These are phyloP conservation scores for Termitomyces sp. DNA, from an alignment of 768 basidiomycete species.

Conservation along the genomic window DNA sequence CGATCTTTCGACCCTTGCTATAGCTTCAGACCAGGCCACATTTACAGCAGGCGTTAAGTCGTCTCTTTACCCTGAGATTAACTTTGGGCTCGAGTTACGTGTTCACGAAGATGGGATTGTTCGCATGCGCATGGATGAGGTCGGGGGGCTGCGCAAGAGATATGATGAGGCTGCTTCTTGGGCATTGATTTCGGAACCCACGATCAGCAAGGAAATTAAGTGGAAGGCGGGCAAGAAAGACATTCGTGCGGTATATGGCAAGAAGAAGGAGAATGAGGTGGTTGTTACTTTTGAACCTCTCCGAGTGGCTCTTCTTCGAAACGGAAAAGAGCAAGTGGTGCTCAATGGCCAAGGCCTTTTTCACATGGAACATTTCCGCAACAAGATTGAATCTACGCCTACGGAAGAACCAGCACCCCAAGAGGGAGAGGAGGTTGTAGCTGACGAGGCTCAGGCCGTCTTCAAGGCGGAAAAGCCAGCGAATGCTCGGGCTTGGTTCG, in stretches of 20 bases:
- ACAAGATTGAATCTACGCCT: conserved; percentile 40
- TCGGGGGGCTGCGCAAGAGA: conserved; percentile 69
- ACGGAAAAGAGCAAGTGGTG: conserved; percentile 80
- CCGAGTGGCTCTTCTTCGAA: conserved; percentile 62
- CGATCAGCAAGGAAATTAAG: conserved; percentile 48
- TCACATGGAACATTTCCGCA: conserved; percentile 98
- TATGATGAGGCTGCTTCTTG: conserved; percentile 92
- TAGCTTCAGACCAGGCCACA: conserved; percentile 48
- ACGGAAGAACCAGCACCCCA: conserved; percentile 37
- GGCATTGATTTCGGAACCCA: conserved; percentile 77
- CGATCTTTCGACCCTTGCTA: conserved; percentile 46
- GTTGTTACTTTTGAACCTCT: conserved; percentile 73
- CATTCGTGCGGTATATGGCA: conserved; percentile 60
- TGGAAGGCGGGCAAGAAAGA: conserved; percentile 68
- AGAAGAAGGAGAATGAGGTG: conserved; percentile 58
- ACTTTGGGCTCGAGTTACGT: conserved; percentile 77
- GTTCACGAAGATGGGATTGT: conserved; percentile 87
- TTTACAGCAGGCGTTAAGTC: conserved; percentile 79
- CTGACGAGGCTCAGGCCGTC: conserved; percentile 44
- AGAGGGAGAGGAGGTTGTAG: conserved; percentile 37
- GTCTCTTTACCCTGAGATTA: conserved; percentile 76
- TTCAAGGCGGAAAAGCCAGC: conserved; percentile 42
- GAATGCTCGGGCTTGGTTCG: conserved; percentile 74
- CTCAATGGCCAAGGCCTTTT: conserved; percentile 86
- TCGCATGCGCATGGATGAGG: conserved; percentile 90